A percentile compares a stretch with the other conserved stretches of the same genome.
Evolutionary conservation across 345 rosid genomes (phyloP).

Genomic region (Theobroma cacao): DNA sequence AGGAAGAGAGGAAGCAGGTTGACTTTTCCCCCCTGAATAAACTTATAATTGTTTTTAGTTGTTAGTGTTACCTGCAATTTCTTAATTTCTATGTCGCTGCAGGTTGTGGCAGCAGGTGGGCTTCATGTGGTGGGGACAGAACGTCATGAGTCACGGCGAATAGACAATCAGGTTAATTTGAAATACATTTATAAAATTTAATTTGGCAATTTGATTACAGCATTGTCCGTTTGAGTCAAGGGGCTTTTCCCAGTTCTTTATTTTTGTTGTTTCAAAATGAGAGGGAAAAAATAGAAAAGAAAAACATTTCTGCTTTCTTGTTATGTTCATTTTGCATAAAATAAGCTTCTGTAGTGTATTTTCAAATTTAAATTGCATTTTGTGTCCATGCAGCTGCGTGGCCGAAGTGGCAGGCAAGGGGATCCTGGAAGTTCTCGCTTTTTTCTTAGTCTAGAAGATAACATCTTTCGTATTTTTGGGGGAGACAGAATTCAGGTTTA

Average conservation of each 20-base stretch:
- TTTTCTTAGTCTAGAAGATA: constrained; percentile 98
- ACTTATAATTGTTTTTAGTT: constrained; percentile 13
- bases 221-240: background rate
- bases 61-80: constrained; percentile 11
- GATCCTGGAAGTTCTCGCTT: constrained; percentile 99
- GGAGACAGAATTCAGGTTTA: constrained; percentile 93
- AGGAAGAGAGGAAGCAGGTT: constrained; percentile 88
- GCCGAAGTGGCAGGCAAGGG: constrained; percentile 94
- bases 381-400: constrained; percentile 62
- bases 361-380: constrained; percentile 12
- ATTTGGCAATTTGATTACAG: background rate
- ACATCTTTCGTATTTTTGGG: constrained; percentile 88
- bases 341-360: background rate
- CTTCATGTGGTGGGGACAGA: constrained; percentile 95
- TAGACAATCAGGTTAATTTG: constrained; percentile 81
- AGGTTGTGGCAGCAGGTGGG: constrained; percentile 96
- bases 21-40: background rate
- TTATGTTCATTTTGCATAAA: background rate
- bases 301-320: background rate
- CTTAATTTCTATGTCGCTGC: constrained; percentile 21
- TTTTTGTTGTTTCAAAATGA: constrained; percentile 1
- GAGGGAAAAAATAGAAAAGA: background rate
- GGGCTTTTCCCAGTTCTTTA: background rate
- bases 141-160: constrained; percentile 88
- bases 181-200: background rate